These are phyloP conservation scores for Blastobotrys americana DNA, from an alignment of 805 yeast species.

Conservation along the genomic window DNA sequence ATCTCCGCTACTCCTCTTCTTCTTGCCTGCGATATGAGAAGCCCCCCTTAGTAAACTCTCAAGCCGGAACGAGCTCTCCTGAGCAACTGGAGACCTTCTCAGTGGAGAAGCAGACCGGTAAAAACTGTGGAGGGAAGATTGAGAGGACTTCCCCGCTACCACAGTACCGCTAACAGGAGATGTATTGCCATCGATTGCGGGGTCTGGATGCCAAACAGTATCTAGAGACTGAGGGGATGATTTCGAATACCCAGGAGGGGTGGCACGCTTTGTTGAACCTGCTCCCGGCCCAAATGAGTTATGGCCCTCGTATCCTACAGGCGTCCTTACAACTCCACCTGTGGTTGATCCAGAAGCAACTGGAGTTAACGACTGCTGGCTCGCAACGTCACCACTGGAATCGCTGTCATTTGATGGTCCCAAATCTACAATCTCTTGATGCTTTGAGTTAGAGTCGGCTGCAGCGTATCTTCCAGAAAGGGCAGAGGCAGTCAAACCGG, in stretches of 20 bases:
- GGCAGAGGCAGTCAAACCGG: constrained; percentile 3
- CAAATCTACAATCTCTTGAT: constrained; percentile 17
- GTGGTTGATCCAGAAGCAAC: not conserved
- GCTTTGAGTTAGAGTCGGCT: not conserved
- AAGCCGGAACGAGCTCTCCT: constrained; percentile 30
- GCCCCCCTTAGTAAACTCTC: constrained; percentile 30
- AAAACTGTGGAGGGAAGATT: constrained; percentile 4
- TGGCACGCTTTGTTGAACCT: not conserved
- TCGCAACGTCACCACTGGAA: constrained; percentile 1
- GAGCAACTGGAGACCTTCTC: constrained; percentile 6
- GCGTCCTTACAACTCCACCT: too few species aligned
- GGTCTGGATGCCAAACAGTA: not conserved
- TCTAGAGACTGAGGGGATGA: constrained; percentile 4
- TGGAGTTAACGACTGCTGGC: not conserved
- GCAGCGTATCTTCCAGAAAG: not conserved
- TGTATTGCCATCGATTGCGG: constrained; percentile 2
- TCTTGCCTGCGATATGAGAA: constrained; percentile 19
- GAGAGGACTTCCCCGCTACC: constrained; percentile 5
- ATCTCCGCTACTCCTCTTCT: constrained; percentile 12
- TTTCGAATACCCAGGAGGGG: not conserved
- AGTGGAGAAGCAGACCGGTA: constrained; percentile 1
- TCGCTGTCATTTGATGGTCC: constrained; percentile 2
- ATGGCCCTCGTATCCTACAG: not conserved
- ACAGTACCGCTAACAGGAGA: constrained; percentile 4
- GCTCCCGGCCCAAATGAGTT: constrained; percentile 2